These are phyloP conservation scores for Fusarium udum DNA, from an alignment of 2,329 filamentous ascomycete genomes.

Conservation along the genomic window DNA sequence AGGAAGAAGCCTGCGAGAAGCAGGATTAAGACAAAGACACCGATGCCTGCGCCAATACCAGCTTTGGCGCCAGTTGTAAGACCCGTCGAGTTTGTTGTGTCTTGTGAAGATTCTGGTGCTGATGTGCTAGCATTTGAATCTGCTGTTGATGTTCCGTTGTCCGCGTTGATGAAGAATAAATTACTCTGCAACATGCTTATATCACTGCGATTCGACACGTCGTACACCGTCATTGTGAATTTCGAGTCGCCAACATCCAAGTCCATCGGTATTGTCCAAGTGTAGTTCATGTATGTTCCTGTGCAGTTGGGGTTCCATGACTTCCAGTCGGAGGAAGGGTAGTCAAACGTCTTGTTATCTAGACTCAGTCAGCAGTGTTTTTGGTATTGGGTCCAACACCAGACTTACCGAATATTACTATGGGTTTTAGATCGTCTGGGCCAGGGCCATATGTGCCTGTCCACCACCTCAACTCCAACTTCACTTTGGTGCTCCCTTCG, in stretches of 20 bases:
- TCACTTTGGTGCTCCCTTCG: not conserved
- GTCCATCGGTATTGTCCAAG: not conserved
- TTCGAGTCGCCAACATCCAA: not conserved
- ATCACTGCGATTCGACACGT: not conserved
- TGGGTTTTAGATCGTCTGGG: not conserved
- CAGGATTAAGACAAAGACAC: not conserved
- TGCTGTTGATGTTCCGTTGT: not conserved
- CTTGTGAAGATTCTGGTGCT: not conserved
- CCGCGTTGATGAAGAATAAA: not conserved
- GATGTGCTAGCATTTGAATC: not conserved
- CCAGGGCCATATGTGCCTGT: not conserved
- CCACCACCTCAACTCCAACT: not conserved
- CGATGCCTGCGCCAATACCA: not conserved
- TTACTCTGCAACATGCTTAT: not conserved
- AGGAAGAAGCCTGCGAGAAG: not conserved
- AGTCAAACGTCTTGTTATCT: constrained; percentile 2
- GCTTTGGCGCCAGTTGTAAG: not conserved
- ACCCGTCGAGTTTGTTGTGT: not conserved
- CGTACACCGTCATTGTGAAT: not conserved
- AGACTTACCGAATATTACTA: not conserved
- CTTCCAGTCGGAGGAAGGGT: not conserved
- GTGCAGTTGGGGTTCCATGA: not conserved
- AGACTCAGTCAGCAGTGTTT: not conserved
- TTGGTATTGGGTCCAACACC: not conserved
- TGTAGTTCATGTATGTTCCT: not conserved